Base-by-base conservation (phyloP, 2,329 filamentous ascomycete species). In the Ceratocystis harringtonii region DNA sequence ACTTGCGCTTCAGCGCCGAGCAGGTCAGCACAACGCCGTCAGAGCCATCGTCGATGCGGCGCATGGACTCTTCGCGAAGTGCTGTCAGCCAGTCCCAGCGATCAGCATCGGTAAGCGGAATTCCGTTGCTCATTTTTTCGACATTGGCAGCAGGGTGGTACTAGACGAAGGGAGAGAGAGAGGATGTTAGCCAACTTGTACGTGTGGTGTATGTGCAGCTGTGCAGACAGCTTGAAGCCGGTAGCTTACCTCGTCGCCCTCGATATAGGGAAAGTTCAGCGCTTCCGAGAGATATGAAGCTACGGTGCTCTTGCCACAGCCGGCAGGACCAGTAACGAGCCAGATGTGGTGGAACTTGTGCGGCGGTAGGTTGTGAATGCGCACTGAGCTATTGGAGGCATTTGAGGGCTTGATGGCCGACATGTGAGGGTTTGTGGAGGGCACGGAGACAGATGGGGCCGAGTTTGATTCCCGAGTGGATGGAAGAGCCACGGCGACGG, bases 31-130 rank as follows among this genome's bases (percentile, higher is more conserved):
- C 89, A n/a, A 96, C 94, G 61, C 90, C 87, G 36, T 81, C 77
- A 19, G 82, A 80, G 45, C 85, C 84, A 61, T 75, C 75, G 65
- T 78, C 76, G 67, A 88, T 78, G 62, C 78, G 78, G 64, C 76
- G 75, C 65, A 85, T 78, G 5, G 84, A 83, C 71, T 85, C 86
- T 69, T 90, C 83, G 69, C 89, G 88, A 15, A 94, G 81, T 12
- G 80, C 80, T 60, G 87, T 89, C 69, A 99, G 85, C 94, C 94
- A 99, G 78, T 96, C 92, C 94, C 94, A 97, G 69, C 94, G 88
- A 76, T 99, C 94, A 67, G 86, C 87, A 73, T 99, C 94, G 65
- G 89, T 95, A 44, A 99, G 81, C 1, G 94, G 91, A 66, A 85
- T 86, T 70, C 90, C 90, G 70, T 81, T 81, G 72, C 83, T 81